Percentiles rank a stretch among this genome's conserved stretches.
Evolutionary conservation across 2,329 filamentous ascomycete genomes (phyloP).

Genomic region (Scytalidium sp.): DNA sequence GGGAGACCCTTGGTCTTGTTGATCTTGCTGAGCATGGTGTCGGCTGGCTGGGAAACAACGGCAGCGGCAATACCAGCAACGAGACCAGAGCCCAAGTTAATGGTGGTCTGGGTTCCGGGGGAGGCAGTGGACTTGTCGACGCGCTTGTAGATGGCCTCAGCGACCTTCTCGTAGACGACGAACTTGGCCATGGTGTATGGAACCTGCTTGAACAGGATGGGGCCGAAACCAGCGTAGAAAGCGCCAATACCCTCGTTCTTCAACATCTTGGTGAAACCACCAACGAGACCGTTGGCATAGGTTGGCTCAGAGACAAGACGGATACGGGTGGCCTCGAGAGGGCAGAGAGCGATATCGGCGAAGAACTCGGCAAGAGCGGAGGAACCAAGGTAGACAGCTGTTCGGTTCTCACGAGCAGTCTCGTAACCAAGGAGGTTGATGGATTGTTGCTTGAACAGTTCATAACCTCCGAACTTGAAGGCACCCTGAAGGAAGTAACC

Average conservation of each 20-base stretch:
- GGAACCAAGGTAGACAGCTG: constrained; percentile 75
- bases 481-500: constrained; percentile 94
- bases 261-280: constrained; percentile 79
- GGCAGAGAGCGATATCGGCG: constrained; percentile 81
- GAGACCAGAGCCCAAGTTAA: constrained; percentile 78
- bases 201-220: constrained; percentile 82
- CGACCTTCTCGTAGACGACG: constrained; percentile 88
- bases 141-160: constrained; percentile 66
- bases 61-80: constrained; percentile 83
- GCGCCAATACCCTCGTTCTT: constrained; percentile 79
- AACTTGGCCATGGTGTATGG: constrained; percentile 96
- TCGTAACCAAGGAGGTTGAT: constrained; percentile 80
- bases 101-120: constrained; percentile 67
- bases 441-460: constrained; percentile 92
- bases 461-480: constrained; percentile 93
- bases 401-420: constrained; percentile 74
- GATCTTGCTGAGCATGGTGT: constrained; percentile 94
- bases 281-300: constrained; percentile 76
- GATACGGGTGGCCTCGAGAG: constrained; percentile 89
- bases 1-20: constrained; percentile 90
- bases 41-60: constrained; percentile 83
- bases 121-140: constrained; percentile 71
- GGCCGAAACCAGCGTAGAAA: constrained; percentile 90
- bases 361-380: constrained; percentile 65
- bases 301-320: constrained; percentile 86